Base-by-base conservation (phyloP, 176 grass and related monocot genomes). In the Oryza nivara region DNA sequence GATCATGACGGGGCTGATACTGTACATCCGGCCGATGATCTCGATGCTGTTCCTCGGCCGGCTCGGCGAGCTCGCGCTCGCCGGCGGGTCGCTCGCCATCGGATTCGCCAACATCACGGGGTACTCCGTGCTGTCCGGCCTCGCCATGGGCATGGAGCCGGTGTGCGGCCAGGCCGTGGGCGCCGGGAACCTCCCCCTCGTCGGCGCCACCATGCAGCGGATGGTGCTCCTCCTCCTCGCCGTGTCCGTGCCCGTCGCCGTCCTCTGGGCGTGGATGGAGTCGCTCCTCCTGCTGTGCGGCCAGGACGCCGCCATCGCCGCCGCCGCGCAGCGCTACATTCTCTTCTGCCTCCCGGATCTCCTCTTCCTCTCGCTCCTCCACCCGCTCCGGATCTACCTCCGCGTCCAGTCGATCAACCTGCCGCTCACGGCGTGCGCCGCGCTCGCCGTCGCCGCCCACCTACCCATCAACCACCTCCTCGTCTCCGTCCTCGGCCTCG, bases 31-130 rank as follows among this genome's bases (percentile, higher is more conserved):
- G 2, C 92, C 97, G 23, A 96, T 96, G 90, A 92, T 99, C n/a
- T 99, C 97, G 45, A 99, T 99, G 97, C 84, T 99, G 2, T 99
- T 99, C 54, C 92, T 99, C 1, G 97, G 97, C 70, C 74, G 77
- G 67, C 86, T 99, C 38, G 93, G 97, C 45, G 93, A 88, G 36
- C 91, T 99, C 11, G 86, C 88, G 15, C 93, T 99, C 40, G 97
- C 97, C 28, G 97, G 97, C 19, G 97, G 97, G 20, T 91, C 93
- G 6, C 92, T 99, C 11, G 93, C 97, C 65, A 96, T 99, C 45
- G 93, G 97, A 4, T 99, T 99, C 75, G 97, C 93, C 60, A 99
- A 99, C 84, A 99, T 99, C 15, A 99, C 97, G 0, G 97, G 97
- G 19, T 99, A 99, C 67, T 99, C 97, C 0, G 90, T 99, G 6